Evolutionary conservation across 192 early-diverging fungal genomes (phyloP).

Genomic region (Dimargaris verticillata): DNA sequence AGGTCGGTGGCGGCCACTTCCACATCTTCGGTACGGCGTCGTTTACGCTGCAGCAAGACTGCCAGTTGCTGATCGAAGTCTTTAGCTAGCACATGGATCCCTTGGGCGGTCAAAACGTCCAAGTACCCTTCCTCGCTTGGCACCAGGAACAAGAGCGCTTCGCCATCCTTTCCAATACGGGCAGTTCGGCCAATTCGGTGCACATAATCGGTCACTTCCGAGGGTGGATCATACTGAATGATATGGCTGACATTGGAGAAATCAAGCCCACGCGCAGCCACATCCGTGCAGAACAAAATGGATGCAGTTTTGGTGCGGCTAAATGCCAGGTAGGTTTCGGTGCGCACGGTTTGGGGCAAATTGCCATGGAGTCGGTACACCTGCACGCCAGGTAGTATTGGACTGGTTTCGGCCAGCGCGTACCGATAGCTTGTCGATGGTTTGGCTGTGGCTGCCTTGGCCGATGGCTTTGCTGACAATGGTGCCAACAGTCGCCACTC

Average conservation of each 20-base stretch:
- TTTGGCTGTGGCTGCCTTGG: no score
- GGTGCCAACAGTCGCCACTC: no score
- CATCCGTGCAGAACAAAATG: constrained; percentile 88
- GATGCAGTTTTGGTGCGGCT: constrained; percentile 34
- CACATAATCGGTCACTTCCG: constrained; percentile 87
- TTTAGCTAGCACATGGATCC: constrained; percentile 39
- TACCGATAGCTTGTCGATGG: constrained; percentile 2
- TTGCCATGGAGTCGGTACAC: constrained; percentile 83
- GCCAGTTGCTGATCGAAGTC: constrained; percentile 35
- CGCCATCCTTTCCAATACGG: constrained; percentile 75
- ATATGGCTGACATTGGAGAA: constrained; percentile 81
- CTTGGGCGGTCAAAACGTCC: constrained; percentile 43
- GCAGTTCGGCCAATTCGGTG: constrained; percentile 96
- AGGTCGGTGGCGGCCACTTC: constrained; percentile 36
- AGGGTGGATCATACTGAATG: constrained; percentile 91
- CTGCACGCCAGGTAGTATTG: constrained; percentile 45
- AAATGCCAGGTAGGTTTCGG: constrained; percentile 58
- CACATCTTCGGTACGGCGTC: not conserved
- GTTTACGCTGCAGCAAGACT: not conserved
- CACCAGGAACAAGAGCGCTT: constrained; percentile 69
- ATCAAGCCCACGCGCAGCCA: constrained; percentile 95
- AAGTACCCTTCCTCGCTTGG: constrained; percentile 78
- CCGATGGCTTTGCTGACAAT: no score
- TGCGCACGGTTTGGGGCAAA: constrained; percentile 62
- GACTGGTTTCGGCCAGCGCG: constrained; percentile 26